These are phyloP conservation scores for Chaetoscypha palmicola DNA, from an alignment of 2,329 filamentous ascomycete species.

Conservation along the genomic window DNA sequence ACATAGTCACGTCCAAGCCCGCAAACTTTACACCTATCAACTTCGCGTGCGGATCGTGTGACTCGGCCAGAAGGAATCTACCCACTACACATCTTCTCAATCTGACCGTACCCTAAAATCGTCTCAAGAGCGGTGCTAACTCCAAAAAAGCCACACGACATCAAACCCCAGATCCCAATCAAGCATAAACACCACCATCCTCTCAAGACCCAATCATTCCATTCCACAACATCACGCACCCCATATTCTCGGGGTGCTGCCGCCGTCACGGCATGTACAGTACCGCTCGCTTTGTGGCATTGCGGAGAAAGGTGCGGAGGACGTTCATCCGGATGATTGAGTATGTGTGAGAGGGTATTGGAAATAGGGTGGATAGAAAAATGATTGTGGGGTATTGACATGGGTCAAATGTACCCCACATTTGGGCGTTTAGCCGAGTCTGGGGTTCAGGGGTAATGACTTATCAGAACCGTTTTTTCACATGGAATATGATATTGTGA, in stretches of 20 bases:
- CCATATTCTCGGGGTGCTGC: background rate
- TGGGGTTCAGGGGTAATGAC: background rate
- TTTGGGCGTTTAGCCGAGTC: background rate
- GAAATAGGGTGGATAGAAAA: background rate
- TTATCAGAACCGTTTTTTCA: no score
- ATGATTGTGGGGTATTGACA: background rate
- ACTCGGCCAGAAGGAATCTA: no score
- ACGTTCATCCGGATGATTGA: constrained; percentile 1
- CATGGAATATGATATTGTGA: no score
- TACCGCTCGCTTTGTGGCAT: constrained; percentile 5
- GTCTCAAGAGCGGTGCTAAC: no score
- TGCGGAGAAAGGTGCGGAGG: constrained; percentile 1
- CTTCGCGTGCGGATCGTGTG: no score
- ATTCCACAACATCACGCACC: background rate
- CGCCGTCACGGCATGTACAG: constrained; percentile 3
- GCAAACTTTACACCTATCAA: no score
- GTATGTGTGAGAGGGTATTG: background rate
- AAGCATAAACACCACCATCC: constrained; percentile 5
- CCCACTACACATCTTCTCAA: no score
- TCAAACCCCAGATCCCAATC: background rate
- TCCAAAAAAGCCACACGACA: constrained; percentile 6
- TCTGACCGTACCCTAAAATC: no score
- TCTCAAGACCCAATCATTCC: no score
- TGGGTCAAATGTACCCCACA: constrained; percentile 8
- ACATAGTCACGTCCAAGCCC: no score